phyloP scores from a whole-genome alignment of 2,329 filamentous ascomycete species.

The Alternaria gaisen region DNA sequence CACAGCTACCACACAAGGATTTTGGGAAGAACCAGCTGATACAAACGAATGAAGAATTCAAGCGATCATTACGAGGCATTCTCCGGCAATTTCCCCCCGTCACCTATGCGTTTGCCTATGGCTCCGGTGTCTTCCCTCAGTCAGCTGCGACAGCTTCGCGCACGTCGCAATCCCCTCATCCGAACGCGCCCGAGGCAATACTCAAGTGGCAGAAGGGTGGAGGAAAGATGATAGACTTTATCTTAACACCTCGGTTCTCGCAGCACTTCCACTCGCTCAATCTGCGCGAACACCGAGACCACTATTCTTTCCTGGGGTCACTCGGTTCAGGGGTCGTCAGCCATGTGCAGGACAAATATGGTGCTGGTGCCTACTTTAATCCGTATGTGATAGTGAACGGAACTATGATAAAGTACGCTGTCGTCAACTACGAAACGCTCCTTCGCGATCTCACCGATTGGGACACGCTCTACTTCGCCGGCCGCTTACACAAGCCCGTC shows the following conservation, averaged over 20 bases:
- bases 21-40: constrained; percentile 98
- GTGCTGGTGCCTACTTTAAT: constrained; percentile 97
- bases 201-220: constrained; percentile 84
- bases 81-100: constrained; percentile 95
- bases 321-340: constrained; percentile 87
- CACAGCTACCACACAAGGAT: constrained; percentile 76
- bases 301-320: constrained; percentile 87
- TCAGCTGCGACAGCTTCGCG: constrained; percentile 59
- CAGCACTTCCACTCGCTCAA: constrained; percentile 98
- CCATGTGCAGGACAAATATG: constrained; percentile 83
- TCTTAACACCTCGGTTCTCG: constrained; percentile 92
- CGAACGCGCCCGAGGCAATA: constrained; percentile 81
- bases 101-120: constrained; percentile 95
- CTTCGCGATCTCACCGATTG: constrained; percentile 87
- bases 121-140: constrained; percentile 95
- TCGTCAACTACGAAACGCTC: constrained; percentile 91
- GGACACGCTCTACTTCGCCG: constrained; percentile 96
- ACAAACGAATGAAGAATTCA: constrained; percentile 90
- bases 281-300: constrained; percentile 83
- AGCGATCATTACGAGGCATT: constrained; percentile 85
- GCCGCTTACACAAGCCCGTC: constrained; percentile 94
- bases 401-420: constrained; percentile 96
- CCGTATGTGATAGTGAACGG: constrained; percentile 95
- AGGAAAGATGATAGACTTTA: constrained; percentile 98
- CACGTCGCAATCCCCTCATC: constrained; percentile 73